Evolutionary conservation across 768 basidiomycete genomes (phyloP).

Genomic region (Boletus sp.): DNA sequence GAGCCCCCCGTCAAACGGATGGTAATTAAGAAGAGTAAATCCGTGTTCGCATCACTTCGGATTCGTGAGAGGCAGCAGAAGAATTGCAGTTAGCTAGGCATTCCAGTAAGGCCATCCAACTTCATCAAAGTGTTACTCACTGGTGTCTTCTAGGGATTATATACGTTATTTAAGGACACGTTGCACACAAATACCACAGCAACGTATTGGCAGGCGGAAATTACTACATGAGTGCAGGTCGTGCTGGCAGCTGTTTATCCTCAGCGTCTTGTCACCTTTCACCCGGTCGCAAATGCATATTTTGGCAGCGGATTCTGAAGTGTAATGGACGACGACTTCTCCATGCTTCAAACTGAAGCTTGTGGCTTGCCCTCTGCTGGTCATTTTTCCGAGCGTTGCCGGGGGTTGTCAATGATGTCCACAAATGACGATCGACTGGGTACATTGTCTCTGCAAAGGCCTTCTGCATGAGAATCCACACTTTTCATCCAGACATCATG

Average conservation of each 20-base stretch:
- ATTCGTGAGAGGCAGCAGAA: conserved; percentile 11
- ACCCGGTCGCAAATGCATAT: background rate
- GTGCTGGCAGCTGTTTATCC: background rate
- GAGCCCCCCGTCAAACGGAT: background rate
- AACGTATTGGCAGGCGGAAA: background rate
- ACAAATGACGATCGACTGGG: background rate
- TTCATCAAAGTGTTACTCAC: background rate
- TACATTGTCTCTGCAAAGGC: background rate
- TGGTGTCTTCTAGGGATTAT: background rate
- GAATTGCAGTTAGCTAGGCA: background rate
- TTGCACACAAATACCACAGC: background rate
- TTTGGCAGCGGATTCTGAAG: background rate
- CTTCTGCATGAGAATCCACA: background rate
- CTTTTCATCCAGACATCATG: background rate
- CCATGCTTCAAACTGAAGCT: background rate
- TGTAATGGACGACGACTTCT: background rate
- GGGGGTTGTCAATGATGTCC: background rate
- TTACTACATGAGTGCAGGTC: background rate
- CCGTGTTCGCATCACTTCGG: conserved; percentile 25
- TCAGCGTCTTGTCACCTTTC: background rate
- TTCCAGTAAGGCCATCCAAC: background rate
- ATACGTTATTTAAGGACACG: background rate
- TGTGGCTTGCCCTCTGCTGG: background rate
- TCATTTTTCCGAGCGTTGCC: conserved; percentile 3
- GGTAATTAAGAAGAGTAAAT: conserved; percentile 23